Evolutionary conservation across 2,329 filamentous ascomycete genomes (phyloP).

Genomic region (Lecanicillium sp.): DNA sequence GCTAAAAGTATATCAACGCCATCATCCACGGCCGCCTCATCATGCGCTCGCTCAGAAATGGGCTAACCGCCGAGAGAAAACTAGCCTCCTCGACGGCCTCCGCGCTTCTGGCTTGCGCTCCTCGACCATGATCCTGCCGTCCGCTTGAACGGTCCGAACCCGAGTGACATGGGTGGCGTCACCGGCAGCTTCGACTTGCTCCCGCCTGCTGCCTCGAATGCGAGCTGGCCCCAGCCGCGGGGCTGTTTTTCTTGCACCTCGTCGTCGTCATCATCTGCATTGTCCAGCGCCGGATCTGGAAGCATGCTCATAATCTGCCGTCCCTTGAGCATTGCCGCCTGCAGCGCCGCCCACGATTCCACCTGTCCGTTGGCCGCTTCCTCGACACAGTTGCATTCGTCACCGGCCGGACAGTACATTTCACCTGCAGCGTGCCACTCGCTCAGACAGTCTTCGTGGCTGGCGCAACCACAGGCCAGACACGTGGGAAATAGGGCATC

Average conservation of each 20-base stretch:
- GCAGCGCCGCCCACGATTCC: constrained; percentile 52
- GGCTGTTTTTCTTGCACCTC: constrained; percentile 4
- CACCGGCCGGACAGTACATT: constrained; percentile 54
- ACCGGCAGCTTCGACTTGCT: constrained; percentile 2
- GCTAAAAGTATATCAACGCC: not conserved
- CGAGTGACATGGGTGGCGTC: constrained; percentile 8
- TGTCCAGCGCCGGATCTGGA: not conserved
- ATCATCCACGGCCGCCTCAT: not conserved
- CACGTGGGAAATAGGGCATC: constrained; percentile 56
- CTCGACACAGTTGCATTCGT: constrained; percentile 57
- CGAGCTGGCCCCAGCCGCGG: constrained; percentile 4
- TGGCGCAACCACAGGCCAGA: constrained; percentile 56
- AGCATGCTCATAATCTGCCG: constrained; percentile 12
- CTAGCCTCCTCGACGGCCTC: constrained; percentile 14
- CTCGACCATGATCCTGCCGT: constrained; percentile 12
- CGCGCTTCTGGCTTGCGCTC: constrained; percentile 9
- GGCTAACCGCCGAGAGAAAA: constrained; percentile 10
- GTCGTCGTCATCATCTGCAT: not conserved
- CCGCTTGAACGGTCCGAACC: constrained; percentile 13
- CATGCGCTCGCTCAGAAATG: not conserved
- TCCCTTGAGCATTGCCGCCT: constrained; percentile 31
- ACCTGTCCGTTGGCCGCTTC: constrained; percentile 52
- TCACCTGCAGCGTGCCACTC: constrained; percentile 55
- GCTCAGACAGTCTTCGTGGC: constrained; percentile 52
- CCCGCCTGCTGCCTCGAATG: not conserved